Base-by-base conservation (phyloP, 805 yeast genomes). In the Kuraishia piskuri region DNA sequence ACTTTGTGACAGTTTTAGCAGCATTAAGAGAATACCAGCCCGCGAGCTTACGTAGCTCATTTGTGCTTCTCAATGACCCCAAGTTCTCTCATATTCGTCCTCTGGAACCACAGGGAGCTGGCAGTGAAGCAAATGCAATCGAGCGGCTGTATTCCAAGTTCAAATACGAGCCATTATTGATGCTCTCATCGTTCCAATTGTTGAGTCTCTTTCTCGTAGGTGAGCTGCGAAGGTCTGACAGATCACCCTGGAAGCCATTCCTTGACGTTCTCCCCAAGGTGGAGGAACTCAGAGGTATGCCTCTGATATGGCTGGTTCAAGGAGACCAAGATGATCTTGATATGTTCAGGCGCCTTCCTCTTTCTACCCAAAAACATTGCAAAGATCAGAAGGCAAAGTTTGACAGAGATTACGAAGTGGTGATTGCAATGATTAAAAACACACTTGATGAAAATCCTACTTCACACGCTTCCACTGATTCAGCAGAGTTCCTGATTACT, bases 171-270 rank as follows among this genome's bases (percentile, higher is more conserved):
- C 68, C 70, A n/a, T 55, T 85, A 8, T 53, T 72, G 10, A 56
- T 60, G 14, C 60, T 86, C 46, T 67, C 80, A 1, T 83, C 90
- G 1, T 82, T 84, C 61, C 91, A 86, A 64, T 61, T 86, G 44
- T 58, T 84, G 6, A 60, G 80, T 0, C 59, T 85, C 53, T 86
- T 72, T 58, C 52, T 83, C 2, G 64, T 71, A 3, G 60, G 79
- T 17, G 88, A 83, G 58, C 57, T 53, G 1, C 61, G 60, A 40
- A 63, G 84, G 50, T 66, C 62, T 1, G 47, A 53, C 0, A 56
- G 56, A 2, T 80, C 86, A 1, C 82, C 74, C 61, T 89, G 95
- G 95, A 62, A 65, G 46, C 88, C 89, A 0, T 88, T 88, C 63
- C 65, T 88, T 10, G 74, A 76, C 36, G 77, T 81, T 57, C 73